Percentiles rank a stretch among this genome's conserved stretches.
Conservation (phyloP, 2,329 filamentous ascomycete species). For the Fusarium kyushuense region DNA sequence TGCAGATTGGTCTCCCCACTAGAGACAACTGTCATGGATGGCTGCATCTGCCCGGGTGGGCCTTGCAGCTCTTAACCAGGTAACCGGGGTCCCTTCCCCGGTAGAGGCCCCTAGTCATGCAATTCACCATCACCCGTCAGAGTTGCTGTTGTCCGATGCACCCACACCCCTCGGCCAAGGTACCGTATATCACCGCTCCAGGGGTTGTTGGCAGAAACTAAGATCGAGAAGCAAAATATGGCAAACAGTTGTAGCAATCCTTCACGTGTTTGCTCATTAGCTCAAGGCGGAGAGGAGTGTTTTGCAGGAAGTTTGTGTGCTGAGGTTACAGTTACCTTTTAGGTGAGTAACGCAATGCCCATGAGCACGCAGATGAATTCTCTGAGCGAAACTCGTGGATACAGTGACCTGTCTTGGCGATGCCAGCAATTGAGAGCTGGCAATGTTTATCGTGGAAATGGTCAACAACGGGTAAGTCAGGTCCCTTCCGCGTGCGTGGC, state of each 20-base stretch:
- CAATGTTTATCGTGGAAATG: conserved; percentile 17
- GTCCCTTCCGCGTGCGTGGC: conserved; percentile 32
- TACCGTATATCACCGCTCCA: conserved; percentile 45
- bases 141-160: conserved; percentile 40
- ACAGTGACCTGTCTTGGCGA: conserved; percentile 14
- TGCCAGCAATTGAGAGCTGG: conserved; percentile 17
- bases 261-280: conserved; percentile 17
- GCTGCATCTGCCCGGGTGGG: conserved; percentile 45
- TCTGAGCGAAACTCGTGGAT: conserved; percentile 1
- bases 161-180: conserved; percentile 40
- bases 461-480: conserved; percentile 24
- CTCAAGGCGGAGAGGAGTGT: not conserved
- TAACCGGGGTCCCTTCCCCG: conserved; percentile 41
- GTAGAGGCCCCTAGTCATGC: conserved; percentile 40
- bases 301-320: not conserved
- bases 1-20: conserved; percentile 41
- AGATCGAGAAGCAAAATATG: conserved; percentile 9
- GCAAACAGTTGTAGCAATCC: conserved; percentile 13
- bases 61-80: conserved; percentile 45
- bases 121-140: conserved; percentile 40
- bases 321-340: not conserved
- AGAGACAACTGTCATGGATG: conserved; percentile 43
- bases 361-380: not conserved
- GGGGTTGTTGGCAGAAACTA: conserved; percentile 24
- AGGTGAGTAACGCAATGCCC: not conserved